These are phyloP conservation scores for Balakata baccata DNA, from an alignment of 345 rosid genomes.

Conservation along the genomic window DNA sequence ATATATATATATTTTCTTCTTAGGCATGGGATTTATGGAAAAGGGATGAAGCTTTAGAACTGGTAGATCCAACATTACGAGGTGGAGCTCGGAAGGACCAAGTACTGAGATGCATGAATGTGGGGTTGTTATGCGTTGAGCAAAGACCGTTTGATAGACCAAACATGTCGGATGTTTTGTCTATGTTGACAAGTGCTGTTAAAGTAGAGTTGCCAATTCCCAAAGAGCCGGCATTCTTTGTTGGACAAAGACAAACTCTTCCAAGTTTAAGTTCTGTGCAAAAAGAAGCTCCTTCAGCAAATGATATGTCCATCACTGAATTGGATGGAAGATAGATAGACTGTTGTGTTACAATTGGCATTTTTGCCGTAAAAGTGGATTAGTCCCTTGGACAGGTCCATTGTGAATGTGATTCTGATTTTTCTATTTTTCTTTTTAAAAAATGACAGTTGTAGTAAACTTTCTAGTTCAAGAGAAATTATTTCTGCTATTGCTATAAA, in stretches of 20 bases:
- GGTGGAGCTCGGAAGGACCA: background rate
- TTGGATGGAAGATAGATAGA: too few relatives aligned
- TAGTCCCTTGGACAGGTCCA: too few relatives aligned
- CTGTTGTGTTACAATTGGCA: too few relatives aligned
- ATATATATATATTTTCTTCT: too few relatives aligned
- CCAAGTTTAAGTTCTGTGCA: too few relatives aligned
- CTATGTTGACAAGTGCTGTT: background rate
- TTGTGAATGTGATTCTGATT: background rate
- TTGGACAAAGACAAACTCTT: background rate
- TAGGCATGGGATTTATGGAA: constrained; percentile 29
- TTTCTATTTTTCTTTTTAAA: too few relatives aligned
- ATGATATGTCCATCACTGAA: too few relatives aligned
- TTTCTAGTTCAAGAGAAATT: too few relatives aligned
- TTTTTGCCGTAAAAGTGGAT: too few relatives aligned
- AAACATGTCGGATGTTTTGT: constrained; percentile 6
- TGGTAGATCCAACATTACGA: constrained; percentile 2
- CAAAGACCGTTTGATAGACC: background rate
- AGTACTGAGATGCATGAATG: constrained; percentile 9
- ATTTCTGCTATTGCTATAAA: too few relatives aligned
- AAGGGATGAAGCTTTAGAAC: constrained; percentile 2
- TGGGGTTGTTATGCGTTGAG: constrained; percentile 6
- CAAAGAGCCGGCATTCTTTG: constrained; percentile 8
- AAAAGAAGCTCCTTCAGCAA: too few relatives aligned
- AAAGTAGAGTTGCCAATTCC: background rate
- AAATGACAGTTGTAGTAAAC: too few relatives aligned